Evolutionary conservation across 257 asterid species (phyloP), one percentile per base, ranked within the genome.

Genomic region (Jasminum sambac): DNA sequence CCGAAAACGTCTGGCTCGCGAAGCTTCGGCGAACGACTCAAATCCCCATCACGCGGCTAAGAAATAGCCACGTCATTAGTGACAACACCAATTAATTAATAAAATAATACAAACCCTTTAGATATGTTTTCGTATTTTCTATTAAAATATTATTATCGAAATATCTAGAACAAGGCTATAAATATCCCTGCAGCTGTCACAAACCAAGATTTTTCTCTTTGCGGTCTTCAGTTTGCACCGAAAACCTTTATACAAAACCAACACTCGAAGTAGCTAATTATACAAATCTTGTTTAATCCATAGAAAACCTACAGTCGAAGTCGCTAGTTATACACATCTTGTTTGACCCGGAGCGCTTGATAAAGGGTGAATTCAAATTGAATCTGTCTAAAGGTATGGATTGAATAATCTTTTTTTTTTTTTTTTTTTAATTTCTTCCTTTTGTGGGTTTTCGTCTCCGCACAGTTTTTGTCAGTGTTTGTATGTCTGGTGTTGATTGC

Each of bases 161-260:
- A 79, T 76, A 80, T 85, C 82, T 65, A 73, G 79, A 75, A 75
- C 72, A 80, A 80, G 76, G 70, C 79, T 85, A 85, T 82, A 85
- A 85, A 78, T 82, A 82, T 5, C 10, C 67, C 64, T 39, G 17
- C 66, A 23, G 65, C 67, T 26, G 0, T 24, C 3, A 16, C 2
- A 0, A 0, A 0, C 0, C 0, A 0, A 23, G 72, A 48, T 59
- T 71, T 65, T 19, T 21, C 6, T 16, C 39, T 11, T 16, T 10
- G 46, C 11, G 1, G 10, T 44, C 26, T 36, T 57, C 34, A 30
- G 0, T 11, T 50, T 17, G 11, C 3, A 17, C 6, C 71, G 19
- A 16, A 14, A 2, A 43, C 34, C 63, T 36, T 42, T 25, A 37
- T 16, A 46, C 4, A 60, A 69, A 61, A 50, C 14, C 42, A 11